These are phyloP conservation scores for Aspergillus nanangensis DNA, from an alignment of 495 filamentous ascomycete species.

Conservation along the genomic window DNA sequence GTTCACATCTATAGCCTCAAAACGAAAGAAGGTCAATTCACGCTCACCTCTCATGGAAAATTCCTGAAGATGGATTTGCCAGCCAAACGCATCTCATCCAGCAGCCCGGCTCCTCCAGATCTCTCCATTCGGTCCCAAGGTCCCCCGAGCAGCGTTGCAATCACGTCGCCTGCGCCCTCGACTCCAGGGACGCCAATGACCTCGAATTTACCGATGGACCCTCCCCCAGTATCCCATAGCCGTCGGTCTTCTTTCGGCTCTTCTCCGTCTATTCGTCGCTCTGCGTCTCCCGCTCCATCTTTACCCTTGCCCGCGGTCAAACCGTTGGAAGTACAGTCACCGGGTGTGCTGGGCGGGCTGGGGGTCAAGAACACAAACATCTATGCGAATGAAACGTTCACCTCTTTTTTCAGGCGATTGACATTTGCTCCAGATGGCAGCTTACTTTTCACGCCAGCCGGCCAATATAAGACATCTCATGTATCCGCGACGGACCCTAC, in stretches of 20 bases:
- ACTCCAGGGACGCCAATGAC: slow-evolving; percentile 93
- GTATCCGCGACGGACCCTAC: slow-evolving; percentile 58
- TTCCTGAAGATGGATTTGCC: slow-evolving; percentile 88
- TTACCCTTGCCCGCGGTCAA: slow-evolving; percentile 95
- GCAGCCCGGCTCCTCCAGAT: slow-evolving; percentile 90
- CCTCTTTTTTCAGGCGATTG: slow-evolving; percentile 92
- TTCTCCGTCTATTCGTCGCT: slow-evolving; percentile 75
- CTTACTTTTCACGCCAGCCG: slow-evolving; percentile 90
- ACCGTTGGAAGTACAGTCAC: slow-evolving; percentile 83
- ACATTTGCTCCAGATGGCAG: slow-evolving; percentile 96
- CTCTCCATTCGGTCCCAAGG: slow-evolving; percentile 53
- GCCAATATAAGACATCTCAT: slow-evolving; percentile 85
- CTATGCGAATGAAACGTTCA: slow-evolving; percentile 96
- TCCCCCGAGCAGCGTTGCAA: slow-evolving; percentile 51
- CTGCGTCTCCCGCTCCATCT: slow-evolving; percentile 92
- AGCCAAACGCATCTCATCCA: slow-evolving; percentile 80
- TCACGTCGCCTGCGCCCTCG: slow-evolving; percentile 82
- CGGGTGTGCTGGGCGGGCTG: slow-evolving; percentile 52
- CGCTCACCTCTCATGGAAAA: slow-evolving; percentile 71
- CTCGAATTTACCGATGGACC: slow-evolving; percentile 92
- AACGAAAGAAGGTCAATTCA: slow-evolving; percentile 95
- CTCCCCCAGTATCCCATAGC: slow-evolving; percentile 86
- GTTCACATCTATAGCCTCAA: slow-evolving; percentile 96
- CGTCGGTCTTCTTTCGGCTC: slow-evolving; percentile 94
- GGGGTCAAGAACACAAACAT: slow-evolving; percentile 81